A percentile compares a stretch with the other conserved stretches of the same genome.
phyloP scores from a whole-genome alignment of 352 stramenopile species.

The Phytophthora vignae region DNA sequence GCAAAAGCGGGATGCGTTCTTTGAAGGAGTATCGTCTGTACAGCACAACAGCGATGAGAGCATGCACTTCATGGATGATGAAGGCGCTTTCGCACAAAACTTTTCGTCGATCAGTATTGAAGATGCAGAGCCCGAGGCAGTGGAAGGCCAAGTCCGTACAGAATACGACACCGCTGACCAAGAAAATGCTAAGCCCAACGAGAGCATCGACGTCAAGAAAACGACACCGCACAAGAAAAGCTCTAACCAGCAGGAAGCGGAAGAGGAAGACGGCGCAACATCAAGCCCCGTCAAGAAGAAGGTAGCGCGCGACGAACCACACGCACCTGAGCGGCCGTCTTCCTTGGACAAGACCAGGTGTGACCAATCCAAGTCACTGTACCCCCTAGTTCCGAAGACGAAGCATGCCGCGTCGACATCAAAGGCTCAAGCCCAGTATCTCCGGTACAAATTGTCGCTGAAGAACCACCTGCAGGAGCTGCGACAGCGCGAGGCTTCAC shows the following conservation, averaged over 20 bases:
- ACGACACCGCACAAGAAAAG: constrained; percentile 12
- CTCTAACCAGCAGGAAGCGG: constrained; percentile 39
- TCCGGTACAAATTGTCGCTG: constrained; percentile 76
- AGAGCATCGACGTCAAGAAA: constrained; percentile 5
- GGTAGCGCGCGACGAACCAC: constrained; percentile 26
- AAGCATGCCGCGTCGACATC: constrained; percentile 29
- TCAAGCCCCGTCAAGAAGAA: constrained; percentile 53
- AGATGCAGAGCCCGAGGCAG: constrained; percentile 17
- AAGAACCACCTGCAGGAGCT: constrained; percentile 77
- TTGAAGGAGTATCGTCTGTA: constrained; percentile 78
- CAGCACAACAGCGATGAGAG: constrained; percentile 65
- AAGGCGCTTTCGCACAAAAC: constrained; percentile 47
- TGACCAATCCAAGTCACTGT: constrained; percentile 38
- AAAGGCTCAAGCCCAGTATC: constrained; percentile 56
- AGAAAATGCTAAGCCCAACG: constrained; percentile 18
- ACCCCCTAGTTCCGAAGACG: constrained; percentile 50
- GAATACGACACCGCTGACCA: not conserved
- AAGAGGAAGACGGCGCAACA: constrained; percentile 26
- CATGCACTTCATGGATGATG: constrained; percentile 71
- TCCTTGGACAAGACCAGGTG: constrained; percentile 4
- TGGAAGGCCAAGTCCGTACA: constrained; percentile 1
- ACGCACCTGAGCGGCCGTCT: constrained; percentile 19
- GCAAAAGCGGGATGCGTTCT: constrained; percentile 37
- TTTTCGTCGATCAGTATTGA: constrained; percentile 60
- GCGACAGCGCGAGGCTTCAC: constrained; percentile 64